Conservation (phyloP, 73 alveolate species). For the Symbiodinium pilosum region DNA sequence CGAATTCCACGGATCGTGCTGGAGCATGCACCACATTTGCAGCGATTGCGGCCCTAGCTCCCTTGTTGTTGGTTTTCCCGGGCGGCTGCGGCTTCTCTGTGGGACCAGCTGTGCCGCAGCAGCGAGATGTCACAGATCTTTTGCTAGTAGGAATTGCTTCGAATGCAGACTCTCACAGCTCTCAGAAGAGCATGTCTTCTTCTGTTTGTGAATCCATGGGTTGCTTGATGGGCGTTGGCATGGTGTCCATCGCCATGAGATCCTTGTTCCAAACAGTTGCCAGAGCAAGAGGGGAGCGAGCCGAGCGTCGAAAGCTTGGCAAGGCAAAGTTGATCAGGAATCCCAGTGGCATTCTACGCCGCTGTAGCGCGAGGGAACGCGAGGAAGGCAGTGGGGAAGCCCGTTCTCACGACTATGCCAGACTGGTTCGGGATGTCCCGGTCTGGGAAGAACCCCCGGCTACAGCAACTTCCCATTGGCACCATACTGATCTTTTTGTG, state of each 20-base stretch:
- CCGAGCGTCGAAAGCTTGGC: background rate
- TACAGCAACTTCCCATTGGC: background rate
- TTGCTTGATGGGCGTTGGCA: background rate
- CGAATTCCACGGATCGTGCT: background rate
- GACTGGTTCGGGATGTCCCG: background rate
- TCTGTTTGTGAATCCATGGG: background rate
- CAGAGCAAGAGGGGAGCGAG: background rate
- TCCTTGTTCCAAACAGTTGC: background rate
- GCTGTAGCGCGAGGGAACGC: background rate
- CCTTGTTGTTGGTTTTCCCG: background rate
- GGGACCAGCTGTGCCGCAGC: background rate
- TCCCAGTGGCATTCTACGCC: background rate
- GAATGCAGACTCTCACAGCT: background rate
- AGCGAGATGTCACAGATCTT: background rate
- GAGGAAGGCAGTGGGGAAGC: background rate
- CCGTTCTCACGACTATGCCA: background rate
- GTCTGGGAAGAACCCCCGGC: background rate
- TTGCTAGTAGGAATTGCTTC: background rate
- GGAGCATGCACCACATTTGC: background rate
- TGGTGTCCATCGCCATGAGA: background rate
- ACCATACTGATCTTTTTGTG: background rate
- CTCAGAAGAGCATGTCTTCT: background rate
- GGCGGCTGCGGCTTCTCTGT: background rate
- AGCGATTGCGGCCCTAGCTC: background rate
- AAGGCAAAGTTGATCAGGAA: background rate